Base-by-base conservation (phyloP, 2,329 filamentous ascomycete species). In the Botrytis sinoallii region DNA sequence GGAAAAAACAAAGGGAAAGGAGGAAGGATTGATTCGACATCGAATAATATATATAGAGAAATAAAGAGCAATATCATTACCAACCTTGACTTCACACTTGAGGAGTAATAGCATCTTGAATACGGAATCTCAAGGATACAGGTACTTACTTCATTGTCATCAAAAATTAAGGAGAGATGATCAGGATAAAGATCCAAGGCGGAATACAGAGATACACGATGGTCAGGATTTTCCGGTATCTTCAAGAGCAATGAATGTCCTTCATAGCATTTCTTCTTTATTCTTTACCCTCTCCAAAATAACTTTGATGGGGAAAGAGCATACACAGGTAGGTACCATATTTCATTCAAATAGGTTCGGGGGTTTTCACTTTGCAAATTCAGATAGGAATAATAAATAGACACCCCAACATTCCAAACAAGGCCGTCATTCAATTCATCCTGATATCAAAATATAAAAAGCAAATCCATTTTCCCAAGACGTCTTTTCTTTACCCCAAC, bases 1-100 rank as follows among this genome's bases (percentile, higher is more conserved):
- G 12, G 12, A 1, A 4, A 55, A 67, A 40, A 38, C 44, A 38
- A 55, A 14, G 32, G 9, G 44, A 40, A 18, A 3, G 9, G 20
- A 20, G 46, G 10, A 65, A 29, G 35, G 32, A 40, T 55, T 55
- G 65, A 55, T 67, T 66, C 38, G 65, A 67, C 14, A 14, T 20
- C n/a, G 65, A 67, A 67, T 12, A 55, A 40, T 55, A 40, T 40
- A 55, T 20, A 67, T 14, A 61, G 14, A 64, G 65, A 67, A 55
- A 55, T 18, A 67, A n/a, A 35, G 32, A 52, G 16, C 32, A 67
- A 64, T 29, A 42, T 29, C n/a, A 42, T 63, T 20, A n/a, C 25
- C 20, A 63, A 52, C 9, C 25, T 40, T 40, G 22, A 29, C 22
- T 61, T 46, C 22, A 22, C 20, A 48, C 25, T 63, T 25, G 14